Conservation (phyloP, 306 rosid species). For the Quercus robur region DNA sequence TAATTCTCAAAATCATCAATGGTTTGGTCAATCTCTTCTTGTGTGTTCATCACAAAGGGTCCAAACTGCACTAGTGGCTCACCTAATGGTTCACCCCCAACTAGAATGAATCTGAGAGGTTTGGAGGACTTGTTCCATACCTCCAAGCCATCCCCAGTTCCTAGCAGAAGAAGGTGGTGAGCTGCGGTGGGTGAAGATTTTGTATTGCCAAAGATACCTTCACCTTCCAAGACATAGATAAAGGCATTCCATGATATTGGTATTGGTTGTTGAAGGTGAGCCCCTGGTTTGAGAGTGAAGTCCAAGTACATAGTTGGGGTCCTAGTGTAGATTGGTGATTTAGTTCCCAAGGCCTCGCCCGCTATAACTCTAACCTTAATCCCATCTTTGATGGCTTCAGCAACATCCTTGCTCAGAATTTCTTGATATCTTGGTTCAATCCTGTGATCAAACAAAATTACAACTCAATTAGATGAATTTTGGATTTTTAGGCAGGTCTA, state of each 20-base stretch:
- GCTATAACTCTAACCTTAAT: slow-evolving; percentile 83
- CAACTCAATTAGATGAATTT: neutral
- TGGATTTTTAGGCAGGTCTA: neutral
- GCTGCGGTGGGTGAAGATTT: slow-evolving; percentile 41
- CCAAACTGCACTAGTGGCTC: slow-evolving; percentile 83
- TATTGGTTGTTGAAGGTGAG: slow-evolving; percentile 65
- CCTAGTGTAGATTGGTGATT: slow-evolving; percentile 81
- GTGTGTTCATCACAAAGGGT: slow-evolving; percentile 97
- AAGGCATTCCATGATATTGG: slow-evolving; percentile 87
- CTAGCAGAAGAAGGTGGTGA: slow-evolving; percentile 79
- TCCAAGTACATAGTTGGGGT: slow-evolving; percentile 96
- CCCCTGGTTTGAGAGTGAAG: slow-evolving; percentile 76
- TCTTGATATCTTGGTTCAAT: slow-evolving; percentile 95
- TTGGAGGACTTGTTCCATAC: slow-evolving; percentile 78
- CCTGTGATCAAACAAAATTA: slow-evolving; percentile 33
- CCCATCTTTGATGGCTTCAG: slow-evolving; percentile 69
- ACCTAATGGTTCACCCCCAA: slow-evolving; percentile 86
- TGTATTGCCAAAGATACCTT: slow-evolving; percentile 65
- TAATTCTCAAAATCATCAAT: slow-evolving; percentile 82
- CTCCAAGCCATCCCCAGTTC: slow-evolving; percentile 77
- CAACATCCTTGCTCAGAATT: slow-evolving; percentile 64
- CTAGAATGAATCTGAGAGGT: slow-evolving; percentile 66
- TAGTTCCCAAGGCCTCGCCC: slow-evolving; percentile 83
- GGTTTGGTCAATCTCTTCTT: slow-evolving; percentile 83
- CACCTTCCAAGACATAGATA: slow-evolving; percentile 85